Percentiles rank a stretch among this genome's conserved stretches.
phyloP scores from a whole-genome alignment of 768 basidiomycete genomes.

The Tulasnella sp. region DNA sequence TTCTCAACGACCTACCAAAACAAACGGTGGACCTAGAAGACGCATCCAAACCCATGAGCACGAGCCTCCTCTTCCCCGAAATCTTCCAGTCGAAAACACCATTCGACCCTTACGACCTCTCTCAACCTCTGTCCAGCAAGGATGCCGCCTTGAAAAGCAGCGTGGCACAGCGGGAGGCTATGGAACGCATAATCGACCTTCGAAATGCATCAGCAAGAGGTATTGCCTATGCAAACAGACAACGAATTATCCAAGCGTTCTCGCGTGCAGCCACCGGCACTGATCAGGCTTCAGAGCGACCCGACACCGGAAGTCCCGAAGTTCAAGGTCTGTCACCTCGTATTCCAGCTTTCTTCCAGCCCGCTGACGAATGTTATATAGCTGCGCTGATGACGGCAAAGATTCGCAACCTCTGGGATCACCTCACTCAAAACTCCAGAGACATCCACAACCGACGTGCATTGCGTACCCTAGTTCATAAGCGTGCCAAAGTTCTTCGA shows the following conservation, averaged over 20 bases:
- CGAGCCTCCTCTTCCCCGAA: not conserved
- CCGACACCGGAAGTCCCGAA: conserved; percentile 77
- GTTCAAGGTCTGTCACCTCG: conserved; percentile 70
- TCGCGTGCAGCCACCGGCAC: conserved; percentile 47
- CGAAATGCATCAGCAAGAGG: conserved; percentile 82
- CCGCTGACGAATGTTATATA: conserved; percentile 37
- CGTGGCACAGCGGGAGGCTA: conserved; percentile 35
- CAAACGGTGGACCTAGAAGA: conserved; percentile 11
- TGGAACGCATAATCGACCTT: conserved; percentile 74
- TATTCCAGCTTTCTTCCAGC: not conserved
- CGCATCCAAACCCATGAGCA: not conserved
- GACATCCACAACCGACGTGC: conserved; percentile 72
- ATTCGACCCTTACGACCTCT: not conserved
- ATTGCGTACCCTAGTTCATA: conserved; percentile 73
- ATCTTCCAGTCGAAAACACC: not conserved
- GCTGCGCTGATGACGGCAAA: conserved; percentile 82
- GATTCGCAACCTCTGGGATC: conserved; percentile 78
- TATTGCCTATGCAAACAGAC: conserved; percentile 82
- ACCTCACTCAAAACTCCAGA: conserved; percentile 61
- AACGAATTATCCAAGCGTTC: conserved; percentile 73
- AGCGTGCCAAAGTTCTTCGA: conserved; percentile 75
- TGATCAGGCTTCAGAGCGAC: conserved; percentile 35
- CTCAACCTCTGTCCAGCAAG: not conserved
- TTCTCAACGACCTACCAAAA: conserved; percentile 15
- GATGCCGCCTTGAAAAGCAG: not conserved